Conservation (phyloP, 495 filamentous ascomycete species). For the Tuber aestivum region DNA sequence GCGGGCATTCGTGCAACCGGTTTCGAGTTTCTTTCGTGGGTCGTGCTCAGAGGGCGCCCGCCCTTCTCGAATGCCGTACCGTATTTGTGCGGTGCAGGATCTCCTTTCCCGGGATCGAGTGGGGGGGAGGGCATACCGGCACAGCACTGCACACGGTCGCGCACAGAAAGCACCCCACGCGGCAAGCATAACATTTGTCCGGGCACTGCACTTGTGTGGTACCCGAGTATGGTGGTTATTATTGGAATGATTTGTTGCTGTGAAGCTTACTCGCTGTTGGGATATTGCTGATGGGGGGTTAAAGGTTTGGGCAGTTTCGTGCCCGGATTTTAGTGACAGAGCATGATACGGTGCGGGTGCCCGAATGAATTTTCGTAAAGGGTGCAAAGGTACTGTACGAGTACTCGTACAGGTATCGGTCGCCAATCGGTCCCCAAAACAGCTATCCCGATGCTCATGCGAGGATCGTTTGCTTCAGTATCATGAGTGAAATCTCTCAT, state of each 20-base stretch:
- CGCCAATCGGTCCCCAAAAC: no score
- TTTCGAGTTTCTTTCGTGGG: not conserved
- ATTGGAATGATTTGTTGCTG: not conserved
- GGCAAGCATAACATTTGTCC: not conserved
- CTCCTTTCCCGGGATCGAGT: not conserved
- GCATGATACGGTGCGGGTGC: no score
- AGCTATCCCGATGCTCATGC: no score
- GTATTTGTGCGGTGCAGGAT: no score
- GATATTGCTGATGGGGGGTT: not conserved
- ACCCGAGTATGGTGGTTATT: no score
- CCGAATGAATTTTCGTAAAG: no score
- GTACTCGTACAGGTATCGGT: no score
- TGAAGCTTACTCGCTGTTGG: not conserved
- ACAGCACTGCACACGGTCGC: no score
- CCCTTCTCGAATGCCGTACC: no score
- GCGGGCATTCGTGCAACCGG: not conserved
- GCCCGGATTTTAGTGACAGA: not conserved
- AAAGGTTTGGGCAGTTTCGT: not conserved
- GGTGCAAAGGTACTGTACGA: no score
- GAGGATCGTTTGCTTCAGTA: no score
- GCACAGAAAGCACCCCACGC: not conserved
- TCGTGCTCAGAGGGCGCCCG: not conserved
- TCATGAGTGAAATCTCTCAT: no score
- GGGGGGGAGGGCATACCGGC: not conserved
- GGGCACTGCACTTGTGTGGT: not conserved